A percentile compares a stretch with the other conserved stretches of the same genome.
Evolutionary conservation across 768 basidiomycete genomes (phyloP).

Genomic region (Saitozyma sp.): DNA sequence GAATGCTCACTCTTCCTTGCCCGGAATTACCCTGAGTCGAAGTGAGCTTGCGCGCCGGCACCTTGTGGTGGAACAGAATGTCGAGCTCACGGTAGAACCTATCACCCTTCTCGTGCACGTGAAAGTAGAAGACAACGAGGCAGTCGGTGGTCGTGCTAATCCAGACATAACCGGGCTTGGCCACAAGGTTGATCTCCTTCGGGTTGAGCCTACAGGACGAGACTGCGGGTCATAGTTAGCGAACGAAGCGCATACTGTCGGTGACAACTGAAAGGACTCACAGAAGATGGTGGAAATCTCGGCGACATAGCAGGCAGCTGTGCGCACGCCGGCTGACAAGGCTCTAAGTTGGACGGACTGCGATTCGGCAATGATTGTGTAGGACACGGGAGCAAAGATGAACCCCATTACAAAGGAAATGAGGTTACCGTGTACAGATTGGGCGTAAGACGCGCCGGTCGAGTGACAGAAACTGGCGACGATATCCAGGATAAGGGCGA

Average conservation of each 20-base stretch:
- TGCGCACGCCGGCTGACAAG: constrained; percentile 30
- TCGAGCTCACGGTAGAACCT: constrained; percentile 49
- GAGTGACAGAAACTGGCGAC: constrained; percentile 29
- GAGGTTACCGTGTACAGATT: constrained; percentile 4
- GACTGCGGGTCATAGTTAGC: constrained; percentile 11
- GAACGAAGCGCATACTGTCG: neutral
- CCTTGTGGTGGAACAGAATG: constrained; percentile 43
- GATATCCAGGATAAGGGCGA: constrained; percentile 41
- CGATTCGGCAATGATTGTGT: constrained; percentile 5
- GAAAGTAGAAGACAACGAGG: constrained; percentile 31
- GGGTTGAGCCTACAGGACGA: constrained; percentile 38
- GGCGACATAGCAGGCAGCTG: constrained; percentile 35
- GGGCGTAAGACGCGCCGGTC: constrained; percentile 21
- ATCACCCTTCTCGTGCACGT: constrained; percentile 43
- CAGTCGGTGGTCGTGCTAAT: constrained; percentile 21
- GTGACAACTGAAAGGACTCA: constrained; percentile 7
- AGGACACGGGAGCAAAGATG: constrained; percentile 2
- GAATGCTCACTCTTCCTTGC: neutral
- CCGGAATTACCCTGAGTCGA: constrained; percentile 22
- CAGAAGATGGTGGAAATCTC: constrained; percentile 35
- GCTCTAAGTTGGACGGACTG: constrained; percentile 29
- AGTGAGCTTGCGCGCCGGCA: constrained; percentile 37
- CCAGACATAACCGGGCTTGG: constrained; percentile 37
- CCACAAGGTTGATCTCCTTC: constrained; percentile 33
- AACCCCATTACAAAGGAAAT: constrained; percentile 44